Base-by-base conservation (phyloP, 495 filamentous ascomycete species). In the Articulospora tetracladia region DNA sequence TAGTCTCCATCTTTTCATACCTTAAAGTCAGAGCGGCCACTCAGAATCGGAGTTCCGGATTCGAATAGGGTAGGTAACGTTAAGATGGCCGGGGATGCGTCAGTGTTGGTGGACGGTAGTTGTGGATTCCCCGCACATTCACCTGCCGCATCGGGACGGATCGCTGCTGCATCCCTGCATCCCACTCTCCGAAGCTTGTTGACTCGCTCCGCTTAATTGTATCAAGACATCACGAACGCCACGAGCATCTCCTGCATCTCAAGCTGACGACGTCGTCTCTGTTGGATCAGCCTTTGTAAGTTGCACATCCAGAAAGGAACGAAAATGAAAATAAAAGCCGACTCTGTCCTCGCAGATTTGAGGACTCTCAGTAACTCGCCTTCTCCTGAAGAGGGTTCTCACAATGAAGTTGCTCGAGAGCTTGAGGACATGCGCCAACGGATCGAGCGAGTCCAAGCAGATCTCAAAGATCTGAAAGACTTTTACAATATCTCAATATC, bases 401-500 rank as follows among this genome's bases (percentile, higher is more conserved):
- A 19, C n/a, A 17, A 44, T 44, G 39, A 44, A 44, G 39, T 11
- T 19, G n/a, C 17, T n/a, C 4, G n/a, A 44, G 39, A 44, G 10
- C 4, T 3, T 17, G 15, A 44, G 39, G 39, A 44, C 17, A 44
- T 44, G 39, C 39, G 39, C 8, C 39, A 44, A 19, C 39, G 39
- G 3, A 44, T 44, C 39, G 39, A 44, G 17, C 69, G 72, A 12
- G 64, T 76, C 10, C 55, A 48, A 28, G 69, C 66, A 11, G 74
- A 75, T 55, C 17, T 73, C 20, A 44, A 57, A 8, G 69, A 75
- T 20, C 59, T 76, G 12, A 58, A 59, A n/a, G 62, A 39, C 2
- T 75, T 72, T 59, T 74, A 72, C 54, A 69, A 70, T 46, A 69
- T 76, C 63, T 55, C 60, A 6, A 68, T 69, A 30, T 73, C 73